Evolutionary conservation across 495 filamentous ascomycete genomes (phyloP).

Genomic region (Wilcoxina mikolae): DNA sequence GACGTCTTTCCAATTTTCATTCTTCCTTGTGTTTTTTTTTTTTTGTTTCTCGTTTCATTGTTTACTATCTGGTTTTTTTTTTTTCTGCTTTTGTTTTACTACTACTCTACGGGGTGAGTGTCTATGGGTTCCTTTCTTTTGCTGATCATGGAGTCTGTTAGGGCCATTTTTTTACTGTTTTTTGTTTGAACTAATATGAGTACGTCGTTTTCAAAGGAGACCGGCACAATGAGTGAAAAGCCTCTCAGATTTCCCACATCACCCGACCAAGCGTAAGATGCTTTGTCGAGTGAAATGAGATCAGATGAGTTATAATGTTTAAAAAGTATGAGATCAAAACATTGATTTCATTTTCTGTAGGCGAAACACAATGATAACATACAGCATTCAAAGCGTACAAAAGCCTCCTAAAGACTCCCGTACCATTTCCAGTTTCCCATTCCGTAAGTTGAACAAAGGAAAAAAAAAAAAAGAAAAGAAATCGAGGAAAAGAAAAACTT

Average conservation of each 20-base stretch:
- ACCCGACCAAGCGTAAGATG: too few species aligned
- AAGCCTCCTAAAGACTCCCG: background rate
- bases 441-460: background rate
- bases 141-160: background rate
- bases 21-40: constrained; percentile 12
- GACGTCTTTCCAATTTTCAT: too few species aligned
- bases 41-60: constrained; percentile 3
- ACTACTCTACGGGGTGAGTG: too few species aligned
- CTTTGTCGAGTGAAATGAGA: too few species aligned
- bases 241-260: too few species aligned
- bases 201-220: background rate
- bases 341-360: too few species aligned
- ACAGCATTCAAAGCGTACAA: background rate
- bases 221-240: too few species aligned
- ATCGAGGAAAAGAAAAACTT: background rate
- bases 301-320: too few species aligned
- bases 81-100: too few species aligned
- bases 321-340: too few species aligned
- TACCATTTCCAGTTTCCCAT: background rate
- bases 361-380: too few species aligned
- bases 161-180: background rate
- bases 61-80: background rate
- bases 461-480: constrained; percentile 1
- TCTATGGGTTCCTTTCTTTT: background rate
- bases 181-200: background rate